Base-by-base conservation (phyloP, 805 yeast species). In the Suhomyces pyralidae region DNA sequence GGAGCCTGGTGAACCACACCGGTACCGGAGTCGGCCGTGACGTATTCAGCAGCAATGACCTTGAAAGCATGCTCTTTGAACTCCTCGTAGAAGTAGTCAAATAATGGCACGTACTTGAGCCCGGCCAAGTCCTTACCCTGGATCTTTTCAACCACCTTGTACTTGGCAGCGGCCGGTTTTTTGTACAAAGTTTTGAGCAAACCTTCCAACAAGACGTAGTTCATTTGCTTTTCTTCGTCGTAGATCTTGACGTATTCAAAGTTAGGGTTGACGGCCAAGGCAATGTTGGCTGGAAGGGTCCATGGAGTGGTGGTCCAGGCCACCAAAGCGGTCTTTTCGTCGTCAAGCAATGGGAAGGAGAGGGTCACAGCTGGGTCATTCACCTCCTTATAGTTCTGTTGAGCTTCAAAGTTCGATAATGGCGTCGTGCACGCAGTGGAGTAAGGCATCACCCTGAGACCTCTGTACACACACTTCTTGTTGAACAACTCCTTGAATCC, bases 271-370 rank as follows among this genome's bases (percentile, higher is more conserved):
- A 94, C 98, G 66, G 96, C 92, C 56, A 94, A 81, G 12, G 92
- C 93, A 68, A 94, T 74, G 71, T 94, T 93, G 26, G 97, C 88
- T 42, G 99, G 99, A 67, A 94, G 79, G 48, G 99, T 96, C 99
- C 99, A 94, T 50, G 99, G 99, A 24, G 99, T 94, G 55, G 99
- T 94, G 45, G 99, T 94, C 99, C 99, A 94, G 8, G 98, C 98
- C 40, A 94, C 92, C 59, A 94, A 78, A 59, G 81, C 77, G 50
- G 96, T 89, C 64, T 87, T 83, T 58, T 90, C 91, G 64, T 92
- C 96, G 56, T 83, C 88, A 30, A 81, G 75, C 52, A 89, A 77
- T 57, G 89, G 88, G 80, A 94, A 96, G 25, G 90, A 96, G 61
- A 94, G 74, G 55, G 97, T 91, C 48, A 96, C 92, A 9, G 97